These are phyloP conservation scores for Chloromonas sp. DNA, from an alignment of 163 green algal genomes.

Conservation along the genomic window DNA sequence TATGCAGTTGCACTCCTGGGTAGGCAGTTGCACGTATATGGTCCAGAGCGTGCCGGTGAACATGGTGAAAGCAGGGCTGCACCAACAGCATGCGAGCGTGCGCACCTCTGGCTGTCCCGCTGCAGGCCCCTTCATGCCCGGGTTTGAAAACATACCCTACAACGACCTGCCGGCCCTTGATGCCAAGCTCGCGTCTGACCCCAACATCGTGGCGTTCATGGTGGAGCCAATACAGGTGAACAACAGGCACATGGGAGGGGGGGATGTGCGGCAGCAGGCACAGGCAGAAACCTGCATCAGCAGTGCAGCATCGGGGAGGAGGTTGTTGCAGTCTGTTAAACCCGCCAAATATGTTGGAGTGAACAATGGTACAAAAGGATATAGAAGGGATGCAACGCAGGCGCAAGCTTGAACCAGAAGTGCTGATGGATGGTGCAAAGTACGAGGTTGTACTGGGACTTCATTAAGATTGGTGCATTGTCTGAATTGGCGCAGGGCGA, in stretches of 20 bases:
- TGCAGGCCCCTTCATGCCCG: slow-evolving; percentile 78
- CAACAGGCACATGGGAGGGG: neutral
- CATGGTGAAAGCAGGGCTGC: neutral
- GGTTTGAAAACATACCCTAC: slow-evolving; percentile 88
- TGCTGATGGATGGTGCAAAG: too few relatives aligned
- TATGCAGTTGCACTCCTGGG: too few relatives aligned
- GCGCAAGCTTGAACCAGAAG: too few relatives aligned
- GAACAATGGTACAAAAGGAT: too few relatives aligned
- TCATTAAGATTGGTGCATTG: too few relatives aligned
- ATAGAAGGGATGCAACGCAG: too few relatives aligned
- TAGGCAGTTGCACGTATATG: neutral
- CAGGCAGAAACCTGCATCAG: too few relatives aligned
- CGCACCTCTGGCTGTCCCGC: neutral
- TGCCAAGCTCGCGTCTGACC: slow-evolving; percentile 56
- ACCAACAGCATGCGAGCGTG: too few relatives aligned
- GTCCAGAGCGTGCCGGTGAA: neutral
- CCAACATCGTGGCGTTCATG: slow-evolving; percentile 93
- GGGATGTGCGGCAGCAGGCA: neutral
- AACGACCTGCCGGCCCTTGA: slow-evolving; percentile 82
- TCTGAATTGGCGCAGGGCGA: slow-evolving; percentile 57
- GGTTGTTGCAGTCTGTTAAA: neutral
- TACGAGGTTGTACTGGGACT: too few relatives aligned
- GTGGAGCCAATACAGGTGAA: slow-evolving; percentile 88
- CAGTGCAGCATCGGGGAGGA: too few relatives aligned
- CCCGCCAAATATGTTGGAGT: too few relatives aligned